Evolutionary conservation across 768 basidiomycete genomes (phyloP), one percentile per base, ranked within the genome.

Genomic region (Pisolithus microcarpus): DNA sequence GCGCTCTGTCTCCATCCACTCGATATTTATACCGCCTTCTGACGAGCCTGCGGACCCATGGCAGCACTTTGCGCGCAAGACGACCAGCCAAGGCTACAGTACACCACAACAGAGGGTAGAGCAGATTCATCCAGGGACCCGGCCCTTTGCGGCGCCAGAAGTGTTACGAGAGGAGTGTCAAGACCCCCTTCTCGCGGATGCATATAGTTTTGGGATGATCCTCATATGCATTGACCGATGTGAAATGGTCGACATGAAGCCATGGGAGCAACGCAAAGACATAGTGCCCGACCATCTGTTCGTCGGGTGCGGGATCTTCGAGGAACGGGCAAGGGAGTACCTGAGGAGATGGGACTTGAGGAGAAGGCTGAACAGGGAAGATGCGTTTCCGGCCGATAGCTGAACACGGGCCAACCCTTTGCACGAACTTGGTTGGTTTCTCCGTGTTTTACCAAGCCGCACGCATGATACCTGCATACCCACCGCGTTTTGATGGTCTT

Each of bases 141-240:
- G 88, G 4, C 88, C 88, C 23, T 91, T 90, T 65, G 82, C 80
- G 8, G 88, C 88, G 0, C 88, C 88, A 5, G 88, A 91, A 64
- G 80, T 91, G 28, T 66, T 90, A 49, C 76, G 88, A 18, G 87
- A 84, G 39, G 87, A 90, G 61, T 91, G 88, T 60, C 70, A 73
- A 56, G 88, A 91, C 57, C 80, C 87, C 28, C 74, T 81, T 39
- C 73, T 91, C 24, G 88, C 88, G 8, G 88, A 91, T 62, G 88
- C 88, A 45, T 91, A 91, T 63, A 84, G 84, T 63, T 90, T 91
- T 62, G 88, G 89, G 54, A 85, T 91, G 80, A 76, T 90, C 56
- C 72, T 91, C 43, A 78, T 90, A 9, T 85, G 87, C 61, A 66
- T 91, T 46, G 88, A 90, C 62, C 76, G 82, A 26, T 84, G 86